These are phyloP conservation scores for Cubamyces sp. DNA, from an alignment of 768 basidiomycete species.

Conservation along the genomic window DNA sequence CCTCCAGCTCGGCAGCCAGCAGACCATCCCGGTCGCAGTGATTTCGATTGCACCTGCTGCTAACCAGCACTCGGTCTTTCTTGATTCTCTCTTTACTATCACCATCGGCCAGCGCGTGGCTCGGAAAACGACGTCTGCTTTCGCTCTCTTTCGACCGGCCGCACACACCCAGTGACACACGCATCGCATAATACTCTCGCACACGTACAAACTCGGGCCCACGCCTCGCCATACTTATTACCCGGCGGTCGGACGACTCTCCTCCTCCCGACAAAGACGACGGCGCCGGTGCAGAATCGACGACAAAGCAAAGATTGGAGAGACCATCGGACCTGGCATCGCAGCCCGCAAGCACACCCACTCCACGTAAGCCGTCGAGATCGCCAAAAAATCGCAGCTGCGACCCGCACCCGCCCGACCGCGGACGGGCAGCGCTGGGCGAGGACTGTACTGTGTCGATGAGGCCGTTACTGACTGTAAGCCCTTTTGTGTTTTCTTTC, in stretches of 20 bases:
- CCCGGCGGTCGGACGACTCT: too few relatives aligned
- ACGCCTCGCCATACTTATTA: too few relatives aligned
- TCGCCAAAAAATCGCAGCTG: conserved; percentile 11
- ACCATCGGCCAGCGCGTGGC: background rate
- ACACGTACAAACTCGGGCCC: too few relatives aligned
- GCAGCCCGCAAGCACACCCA: background rate
- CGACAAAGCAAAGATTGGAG: too few relatives aligned
- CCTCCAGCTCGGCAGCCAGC: background rate
- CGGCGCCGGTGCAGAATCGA: background rate
- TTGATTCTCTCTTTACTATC: background rate
- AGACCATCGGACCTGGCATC: too few relatives aligned
- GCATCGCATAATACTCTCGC: too few relatives aligned
- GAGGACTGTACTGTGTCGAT: background rate
- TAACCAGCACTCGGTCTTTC: background rate
- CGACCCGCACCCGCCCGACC: background rate
- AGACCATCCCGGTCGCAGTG: background rate
- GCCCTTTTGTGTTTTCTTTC: conserved; percentile 3
- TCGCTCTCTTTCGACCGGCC: background rate
- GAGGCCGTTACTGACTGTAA: conserved; percentile 10
- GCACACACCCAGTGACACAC: background rate
- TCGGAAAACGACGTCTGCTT: background rate
- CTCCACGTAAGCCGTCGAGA: conserved; percentile 19
- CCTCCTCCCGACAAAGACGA: background rate
- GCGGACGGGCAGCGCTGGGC: background rate
- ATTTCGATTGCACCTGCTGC: too few relatives aligned